phyloP scores from a whole-genome alignment of 83 land plant species.

The Diphasiastrum complanatum region DNA sequence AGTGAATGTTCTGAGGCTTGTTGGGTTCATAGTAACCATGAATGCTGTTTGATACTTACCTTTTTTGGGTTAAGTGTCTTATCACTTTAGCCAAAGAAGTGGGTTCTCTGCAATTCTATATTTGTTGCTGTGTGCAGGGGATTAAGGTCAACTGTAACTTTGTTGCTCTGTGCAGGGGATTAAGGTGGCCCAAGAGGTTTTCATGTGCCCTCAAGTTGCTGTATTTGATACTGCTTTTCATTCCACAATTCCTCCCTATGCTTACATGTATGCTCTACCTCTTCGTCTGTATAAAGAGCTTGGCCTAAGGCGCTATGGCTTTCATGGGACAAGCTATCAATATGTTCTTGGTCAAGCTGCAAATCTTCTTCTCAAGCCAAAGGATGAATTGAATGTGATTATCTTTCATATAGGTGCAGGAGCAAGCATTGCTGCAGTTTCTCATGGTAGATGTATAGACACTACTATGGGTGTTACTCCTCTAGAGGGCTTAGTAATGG shows the following conservation, averaged over 20 bases:
- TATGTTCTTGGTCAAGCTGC: slow-evolving; percentile 29
- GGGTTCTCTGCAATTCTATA: no score
- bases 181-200: slow-evolving; percentile 39
- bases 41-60: no score
- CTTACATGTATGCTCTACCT: slow-evolving; percentile 39
- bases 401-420: slow-evolving; percentile 45
- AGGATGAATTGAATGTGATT: slow-evolving; percentile 32
- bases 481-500: slow-evolving; percentile 42
- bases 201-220: slow-evolving; percentile 44
- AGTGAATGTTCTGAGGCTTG: no score
- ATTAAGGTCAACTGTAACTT: no score
- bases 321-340: slow-evolving; percentile 46
- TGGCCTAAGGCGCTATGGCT: slow-evolving; percentile 37
- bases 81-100: no score
- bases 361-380: slow-evolving; percentile 21
- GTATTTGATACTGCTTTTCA: slow-evolving; percentile 48
- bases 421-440: slow-evolving; percentile 43
- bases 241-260: slow-evolving; percentile 36
- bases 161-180: no score
- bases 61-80: no score
- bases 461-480: slow-evolving; percentile 49
- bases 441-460: slow-evolving; percentile 33
- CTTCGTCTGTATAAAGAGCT: slow-evolving; percentile 29
- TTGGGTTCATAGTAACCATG: no score
- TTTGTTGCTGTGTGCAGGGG: no score